phyloP scores from a whole-genome alignment of 345 rosid genomes.

The Syzygium aromaticum region DNA sequence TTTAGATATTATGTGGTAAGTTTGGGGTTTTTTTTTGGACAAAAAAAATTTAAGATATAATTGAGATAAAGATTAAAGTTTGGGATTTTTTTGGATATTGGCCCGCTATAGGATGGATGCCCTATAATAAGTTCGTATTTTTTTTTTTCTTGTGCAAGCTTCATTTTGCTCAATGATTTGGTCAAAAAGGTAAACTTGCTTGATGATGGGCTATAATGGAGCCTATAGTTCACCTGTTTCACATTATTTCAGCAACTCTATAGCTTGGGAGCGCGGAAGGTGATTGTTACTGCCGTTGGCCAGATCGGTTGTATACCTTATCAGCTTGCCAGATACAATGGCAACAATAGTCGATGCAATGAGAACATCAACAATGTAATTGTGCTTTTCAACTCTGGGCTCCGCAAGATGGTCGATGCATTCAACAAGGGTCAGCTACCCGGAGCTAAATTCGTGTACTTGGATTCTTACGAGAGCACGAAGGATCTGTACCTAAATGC shows the following conservation, averaged over 20 bases:
- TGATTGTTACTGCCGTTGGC: conserved; percentile 68
- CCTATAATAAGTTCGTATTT: background rate
- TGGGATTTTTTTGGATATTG: too few relatives aligned
- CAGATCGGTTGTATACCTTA: conserved; percentile 93
- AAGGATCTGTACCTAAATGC: conserved; percentile 39
- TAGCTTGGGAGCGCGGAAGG: conserved; percentile 61
- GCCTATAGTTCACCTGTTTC: background rate
- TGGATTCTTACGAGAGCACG: conserved; percentile 62
- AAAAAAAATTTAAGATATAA: too few relatives aligned
- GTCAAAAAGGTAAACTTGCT: background rate
- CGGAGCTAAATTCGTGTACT: conserved; percentile 67
- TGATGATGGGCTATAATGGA: background rate
- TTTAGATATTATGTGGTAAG: too few relatives aligned
- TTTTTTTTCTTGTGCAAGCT: background rate
- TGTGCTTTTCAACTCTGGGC: conserved; percentile 52
- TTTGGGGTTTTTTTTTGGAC: too few relatives aligned
- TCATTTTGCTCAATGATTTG: background rate
- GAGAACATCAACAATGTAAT: conserved; percentile 67
- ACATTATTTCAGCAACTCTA: conserved; percentile 40
- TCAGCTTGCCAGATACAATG: conserved; percentile 58
- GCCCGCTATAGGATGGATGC: background rate
- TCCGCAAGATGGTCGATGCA: conserved; percentile 38
- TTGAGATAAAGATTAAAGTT: too few relatives aligned
- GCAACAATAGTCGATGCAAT: conserved; percentile 56
- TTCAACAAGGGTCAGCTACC: conserved; percentile 58